Conservation (phyloP, 2,329 filamentous ascomycete species). For the Volutella citrinella region DNA sequence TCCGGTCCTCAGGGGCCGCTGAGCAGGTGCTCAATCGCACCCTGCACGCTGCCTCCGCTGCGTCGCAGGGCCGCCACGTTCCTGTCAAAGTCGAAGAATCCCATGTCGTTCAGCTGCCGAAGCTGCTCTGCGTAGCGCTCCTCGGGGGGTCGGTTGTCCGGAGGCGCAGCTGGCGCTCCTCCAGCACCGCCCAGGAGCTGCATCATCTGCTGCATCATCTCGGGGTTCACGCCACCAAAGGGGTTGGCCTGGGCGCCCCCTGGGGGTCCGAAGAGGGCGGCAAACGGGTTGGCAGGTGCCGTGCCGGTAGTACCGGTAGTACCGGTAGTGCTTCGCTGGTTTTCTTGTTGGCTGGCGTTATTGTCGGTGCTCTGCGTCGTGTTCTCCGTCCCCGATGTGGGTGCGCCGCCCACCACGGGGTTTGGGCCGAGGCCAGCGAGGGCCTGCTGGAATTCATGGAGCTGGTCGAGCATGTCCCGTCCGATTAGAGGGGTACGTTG, state of each 20-base stretch:
- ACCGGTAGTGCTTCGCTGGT: conserved; percentile 18
- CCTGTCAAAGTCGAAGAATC: conserved; percentile 93
- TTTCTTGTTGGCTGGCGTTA: conserved; percentile 22
- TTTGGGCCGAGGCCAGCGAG: conserved; percentile 21
- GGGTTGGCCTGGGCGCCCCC: conserved; percentile 33
- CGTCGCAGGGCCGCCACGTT: conserved; percentile 86
- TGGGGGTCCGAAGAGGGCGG: conserved; percentile 53
- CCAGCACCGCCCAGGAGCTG: conserved; percentile 42
- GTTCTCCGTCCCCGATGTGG: conserved; percentile 24
- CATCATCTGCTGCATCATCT: conserved; percentile 54
- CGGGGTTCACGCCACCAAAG: conserved; percentile 47
- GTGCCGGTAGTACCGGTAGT: conserved; percentile 30
- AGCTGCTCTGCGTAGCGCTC: conserved; percentile 90
- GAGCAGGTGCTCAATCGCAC: conserved; percentile 76
- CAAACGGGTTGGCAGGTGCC: conserved; percentile 63
- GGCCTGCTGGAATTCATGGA: too few relatives aligned
- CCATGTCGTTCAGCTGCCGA: conserved; percentile 96
- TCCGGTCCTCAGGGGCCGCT: too few relatives aligned
- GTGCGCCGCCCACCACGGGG: conserved; percentile 19
- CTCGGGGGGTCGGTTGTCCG: conserved; percentile 86
- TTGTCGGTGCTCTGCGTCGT: conserved; percentile 24
- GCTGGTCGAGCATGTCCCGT: conserved; percentile 21
- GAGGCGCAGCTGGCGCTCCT: conserved; percentile 50
- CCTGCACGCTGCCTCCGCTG: conserved; percentile 90
- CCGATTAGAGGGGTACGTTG: conserved; percentile 11